Evolutionary conservation across 1,139 yeast genomes (phyloP).

Genomic region (Sugiyamaella sp.): DNA sequence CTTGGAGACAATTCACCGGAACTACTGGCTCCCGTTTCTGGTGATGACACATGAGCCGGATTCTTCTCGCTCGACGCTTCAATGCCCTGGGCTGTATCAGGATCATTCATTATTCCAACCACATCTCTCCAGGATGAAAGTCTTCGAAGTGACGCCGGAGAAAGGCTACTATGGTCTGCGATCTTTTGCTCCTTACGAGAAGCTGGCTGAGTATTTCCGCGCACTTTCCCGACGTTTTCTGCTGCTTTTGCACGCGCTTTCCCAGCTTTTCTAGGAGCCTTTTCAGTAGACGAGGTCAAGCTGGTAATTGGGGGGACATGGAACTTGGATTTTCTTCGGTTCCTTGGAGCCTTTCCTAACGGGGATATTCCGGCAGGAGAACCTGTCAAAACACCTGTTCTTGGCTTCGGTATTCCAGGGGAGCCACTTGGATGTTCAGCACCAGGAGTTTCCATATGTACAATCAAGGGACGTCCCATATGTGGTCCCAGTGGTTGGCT

Average conservation of each 20-base stretch:
- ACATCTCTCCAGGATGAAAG: constrained; percentile 20
- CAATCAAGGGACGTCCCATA: not conserved
- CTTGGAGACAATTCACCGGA: constrained; percentile 2
- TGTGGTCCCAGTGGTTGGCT: no score
- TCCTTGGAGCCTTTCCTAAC: not conserved
- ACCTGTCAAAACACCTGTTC: not conserved
- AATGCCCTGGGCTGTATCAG: not conserved
- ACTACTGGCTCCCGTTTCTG: not conserved
- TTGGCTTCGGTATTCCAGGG: no score
- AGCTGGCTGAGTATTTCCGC: no score
- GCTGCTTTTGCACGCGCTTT: no score
- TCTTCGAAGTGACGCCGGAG: no score
- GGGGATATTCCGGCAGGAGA: not conserved
- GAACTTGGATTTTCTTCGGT: not conserved
- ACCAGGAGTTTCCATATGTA: not conserved
- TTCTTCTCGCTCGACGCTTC: not conserved
- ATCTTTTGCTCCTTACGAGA: no score
- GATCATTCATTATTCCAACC: constrained; percentile 14
- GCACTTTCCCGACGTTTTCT: no score
- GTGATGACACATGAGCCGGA: not conserved
- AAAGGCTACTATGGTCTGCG: no score
- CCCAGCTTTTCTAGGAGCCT: no score
- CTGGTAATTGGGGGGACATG: not conserved
- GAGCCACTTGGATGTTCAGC: no score
- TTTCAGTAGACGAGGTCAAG: no score